Conservation (phyloP, 1,284 basidiomycete genomes). For the Ustilago nuda region DNA sequence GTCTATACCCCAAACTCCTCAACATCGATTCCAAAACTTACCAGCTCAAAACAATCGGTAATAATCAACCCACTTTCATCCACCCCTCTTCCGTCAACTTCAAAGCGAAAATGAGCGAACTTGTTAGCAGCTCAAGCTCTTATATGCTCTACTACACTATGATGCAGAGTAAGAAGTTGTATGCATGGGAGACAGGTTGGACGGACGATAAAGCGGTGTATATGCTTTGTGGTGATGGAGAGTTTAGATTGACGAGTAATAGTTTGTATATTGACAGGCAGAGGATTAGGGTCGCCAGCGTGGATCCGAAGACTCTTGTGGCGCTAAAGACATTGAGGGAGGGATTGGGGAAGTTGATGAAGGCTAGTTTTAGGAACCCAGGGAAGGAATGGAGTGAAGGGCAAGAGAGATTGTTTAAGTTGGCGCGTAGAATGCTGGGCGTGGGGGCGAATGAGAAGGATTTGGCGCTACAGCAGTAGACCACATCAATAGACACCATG, state of each 20-base stretch:
- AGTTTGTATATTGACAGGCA: conserved; percentile 86
- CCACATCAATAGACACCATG: not conserved
- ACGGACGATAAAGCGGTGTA: conserved; percentile 86
- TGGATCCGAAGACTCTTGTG: conserved; percentile 76
- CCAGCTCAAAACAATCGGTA: conserved; percentile 84
- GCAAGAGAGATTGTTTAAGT: conserved; percentile 76
- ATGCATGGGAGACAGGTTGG: conserved; percentile 93
- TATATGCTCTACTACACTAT: conserved; percentile 58
- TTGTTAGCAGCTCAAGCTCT: conserved; percentile 36
- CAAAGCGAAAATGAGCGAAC: conserved; percentile 34
- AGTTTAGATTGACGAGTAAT: conserved; percentile 84
- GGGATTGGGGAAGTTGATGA: conserved; percentile 77
- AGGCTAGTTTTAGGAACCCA: conserved; percentile 72
- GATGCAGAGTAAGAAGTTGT: conserved; percentile 91
- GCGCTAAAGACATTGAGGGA: conserved; percentile 84
- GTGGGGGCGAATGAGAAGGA: conserved; percentile 60
- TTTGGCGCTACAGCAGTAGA: conserved; percentile 37
- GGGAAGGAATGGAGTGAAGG: conserved; percentile 75
- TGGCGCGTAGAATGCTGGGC: conserved; percentile 70
- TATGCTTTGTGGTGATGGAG: conserved; percentile 89
- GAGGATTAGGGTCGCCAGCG: conserved; percentile 78
- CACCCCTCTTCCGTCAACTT: conserved; percentile 79
- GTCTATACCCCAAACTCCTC: conserved; percentile 92
- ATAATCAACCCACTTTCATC: conserved; percentile 84
- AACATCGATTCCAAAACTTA: conserved; percentile 75